Evolutionary conservation across 306 rosid genomes (phyloP).

Genomic region (Castanea mollissima): DNA sequence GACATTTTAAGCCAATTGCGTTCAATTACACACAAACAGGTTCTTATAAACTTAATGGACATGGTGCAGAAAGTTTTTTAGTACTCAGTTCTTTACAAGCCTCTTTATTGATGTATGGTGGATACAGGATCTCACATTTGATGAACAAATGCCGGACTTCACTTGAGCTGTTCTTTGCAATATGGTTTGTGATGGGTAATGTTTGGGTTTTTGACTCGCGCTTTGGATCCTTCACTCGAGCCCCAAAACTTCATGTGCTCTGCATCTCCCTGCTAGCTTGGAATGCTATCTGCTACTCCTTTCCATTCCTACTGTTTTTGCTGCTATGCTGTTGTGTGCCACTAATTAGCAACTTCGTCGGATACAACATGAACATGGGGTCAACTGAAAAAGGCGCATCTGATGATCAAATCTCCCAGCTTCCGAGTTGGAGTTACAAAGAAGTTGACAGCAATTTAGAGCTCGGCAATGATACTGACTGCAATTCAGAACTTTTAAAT

Average conservation of each 20-base stretch:
- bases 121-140: conserved; percentile 69
- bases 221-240: conserved; percentile 61
- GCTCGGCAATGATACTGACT: conserved; percentile 31
- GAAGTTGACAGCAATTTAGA: conserved; percentile 38
- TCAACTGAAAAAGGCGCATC: conserved; percentile 74
- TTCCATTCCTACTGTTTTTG: conserved; percentile 88
- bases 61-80: not conserved
- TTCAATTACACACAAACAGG: not conserved
- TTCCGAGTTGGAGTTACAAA: conserved; percentile 74
- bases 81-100: too few relatives aligned
- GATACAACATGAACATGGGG: conserved; percentile 90
- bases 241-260: conserved; percentile 84
- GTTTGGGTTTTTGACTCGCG: conserved; percentile 95
- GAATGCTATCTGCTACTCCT: conserved; percentile 94
- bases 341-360: conserved; percentile 62
- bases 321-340: conserved; percentile 92
- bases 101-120: not conserved
- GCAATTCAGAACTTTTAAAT: conserved; percentile 33
- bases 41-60: not conserved
- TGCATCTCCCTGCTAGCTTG: conserved; percentile 78
- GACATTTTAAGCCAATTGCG: not conserved
- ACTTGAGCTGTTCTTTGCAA: conserved; percentile 88
- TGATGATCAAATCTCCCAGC: conserved; percentile 78
- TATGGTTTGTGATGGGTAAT: conserved; percentile 99
- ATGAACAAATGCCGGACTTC: conserved; percentile 78